phyloP scores from a whole-genome alignment of 805 yeast genomes.

The Spathaspora sp. region DNA sequence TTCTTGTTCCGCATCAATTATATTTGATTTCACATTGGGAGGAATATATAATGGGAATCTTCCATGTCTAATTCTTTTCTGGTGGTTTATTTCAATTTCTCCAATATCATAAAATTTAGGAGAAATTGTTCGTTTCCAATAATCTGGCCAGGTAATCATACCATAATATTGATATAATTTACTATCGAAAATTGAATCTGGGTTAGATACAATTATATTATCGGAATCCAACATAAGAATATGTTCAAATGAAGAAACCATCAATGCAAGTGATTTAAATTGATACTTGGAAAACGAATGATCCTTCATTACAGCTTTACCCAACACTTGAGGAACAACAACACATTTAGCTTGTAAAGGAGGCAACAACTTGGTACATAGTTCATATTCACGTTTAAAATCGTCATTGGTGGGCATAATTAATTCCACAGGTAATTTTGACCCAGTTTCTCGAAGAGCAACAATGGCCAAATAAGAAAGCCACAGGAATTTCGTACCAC shows the following conservation, averaged over 20 bases:
- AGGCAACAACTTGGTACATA: conserved; percentile 63
- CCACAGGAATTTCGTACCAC: conserved; percentile 36
- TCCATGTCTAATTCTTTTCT: conserved; percentile 22
- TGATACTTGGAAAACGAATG: conserved; percentile 59
- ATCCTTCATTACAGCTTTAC: conserved; percentile 42
- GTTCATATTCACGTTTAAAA: conserved; percentile 26
- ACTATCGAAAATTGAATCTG: conserved; percentile 27
- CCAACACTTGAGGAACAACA: conserved; percentile 46
- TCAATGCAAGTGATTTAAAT: conserved; percentile 54
- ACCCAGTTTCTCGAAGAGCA: conserved; percentile 33
- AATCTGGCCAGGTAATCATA: conserved; percentile 43
- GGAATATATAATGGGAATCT: conserved; percentile 21
- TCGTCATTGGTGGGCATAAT: conserved; percentile 32
- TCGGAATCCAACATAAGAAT: conserved; percentile 34
- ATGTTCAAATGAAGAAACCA: conserved; percentile 32
- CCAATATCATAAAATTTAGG: conserved; percentile 35
- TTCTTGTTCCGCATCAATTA: conserved; percentile 9
- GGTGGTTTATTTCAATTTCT: conserved; percentile 25
- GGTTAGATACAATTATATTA: conserved; percentile 25
- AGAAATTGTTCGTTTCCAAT: conserved; percentile 36
- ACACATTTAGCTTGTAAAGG: conserved; percentile 63
- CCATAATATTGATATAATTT: conserved; percentile 25
- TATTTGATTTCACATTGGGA: conserved; percentile 8
- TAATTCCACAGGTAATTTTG: conserved; percentile 36
- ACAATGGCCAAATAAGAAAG: conserved; percentile 28